Evolutionary conservation across 176 grass and related monocot genomes (phyloP), one percentile per base, ranked within the genome.

Genomic region (Melocanna baccifera): DNA sequence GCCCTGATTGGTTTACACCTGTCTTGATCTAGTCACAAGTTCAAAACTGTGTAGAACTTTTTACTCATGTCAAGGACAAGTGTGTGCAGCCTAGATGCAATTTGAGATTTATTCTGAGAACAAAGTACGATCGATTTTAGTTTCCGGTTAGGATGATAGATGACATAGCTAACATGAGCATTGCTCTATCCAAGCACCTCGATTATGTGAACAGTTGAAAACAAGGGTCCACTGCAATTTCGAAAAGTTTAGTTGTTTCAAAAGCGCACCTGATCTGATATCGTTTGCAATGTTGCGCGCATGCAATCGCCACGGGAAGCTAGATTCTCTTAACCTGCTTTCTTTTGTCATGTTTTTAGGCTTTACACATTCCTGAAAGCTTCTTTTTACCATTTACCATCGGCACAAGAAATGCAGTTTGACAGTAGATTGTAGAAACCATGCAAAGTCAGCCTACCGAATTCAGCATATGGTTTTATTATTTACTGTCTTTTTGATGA

Each of bases 291-390:
- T 37, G 40, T 39, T 71, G 65, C 55, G 34, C 10, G 3, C 45
- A 29, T 5, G 41, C 20, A 73, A 18, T 71, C 29, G 22, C 63
- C 39, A 48, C 7, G 32, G 41, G 42, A 47, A 79, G 42, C 53
- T 69, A 85, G 29, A 86, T 79, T 86, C 40, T 62, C 40, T 62
- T 50, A 30, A 79, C 25, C 29, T 51, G 77, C 0, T 64, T 14
- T 32, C 13, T 50, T 46, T 72, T 48, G 25, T 28, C 69, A 19
- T 30, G 7, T 15, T 45, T 25, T 45, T 42, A 71, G 68, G 22
- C 22, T 25, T 45, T 25, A 58, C 36, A 30, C 10, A 30, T 59
- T 71, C 18, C 0, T 29, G 9, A 57, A 41, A 20, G 0, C 9
- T 81, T 40, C 37, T 36, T 81, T 34, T 56, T 23, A 25, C 1